Evolutionary conservation across 1,139 yeast genomes (phyloP).

Genomic region (Tardiomyces depauwii): DNA sequence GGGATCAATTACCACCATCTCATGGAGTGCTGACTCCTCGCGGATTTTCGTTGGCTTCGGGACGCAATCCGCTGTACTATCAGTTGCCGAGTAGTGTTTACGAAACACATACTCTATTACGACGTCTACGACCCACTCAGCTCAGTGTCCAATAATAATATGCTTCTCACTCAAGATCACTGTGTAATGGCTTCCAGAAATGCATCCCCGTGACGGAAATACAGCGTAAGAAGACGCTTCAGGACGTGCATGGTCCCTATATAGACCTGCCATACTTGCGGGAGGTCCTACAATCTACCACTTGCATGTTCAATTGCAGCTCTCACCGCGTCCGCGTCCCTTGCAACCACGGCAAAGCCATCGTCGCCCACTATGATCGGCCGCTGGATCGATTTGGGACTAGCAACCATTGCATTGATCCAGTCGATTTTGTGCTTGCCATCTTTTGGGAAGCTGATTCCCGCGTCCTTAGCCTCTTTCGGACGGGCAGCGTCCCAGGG

Average conservation of each 20-base stretch:
- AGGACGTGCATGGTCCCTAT: too few relatives aligned
- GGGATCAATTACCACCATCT: slow-evolving; percentile 11
- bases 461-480: not conserved
- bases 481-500: not conserved
- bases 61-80: slow-evolving; percentile 5
- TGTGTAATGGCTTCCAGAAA: too few relatives aligned
- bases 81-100: not conserved
- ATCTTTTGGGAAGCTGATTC: not conserved
- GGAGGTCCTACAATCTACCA: not conserved
- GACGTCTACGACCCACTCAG: not conserved
- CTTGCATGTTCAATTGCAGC: not conserved
- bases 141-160: too few relatives aligned
- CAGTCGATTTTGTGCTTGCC: not conserved
- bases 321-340: not conserved
- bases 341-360: not conserved
- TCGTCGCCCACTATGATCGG: not conserved
- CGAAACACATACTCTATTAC: not conserved
- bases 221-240: too few relatives aligned
- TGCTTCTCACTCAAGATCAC: too few relatives aligned
- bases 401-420: not conserved
- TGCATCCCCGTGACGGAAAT: too few relatives aligned
- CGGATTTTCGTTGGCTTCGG: slow-evolving; percentile 14
- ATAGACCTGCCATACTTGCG: too few relatives aligned
- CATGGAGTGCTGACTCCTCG: slow-evolving; percentile 14
- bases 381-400: not conserved